Conservation (phyloP, 805 yeast species). For the Starmerella potacharoeniae region DNA sequence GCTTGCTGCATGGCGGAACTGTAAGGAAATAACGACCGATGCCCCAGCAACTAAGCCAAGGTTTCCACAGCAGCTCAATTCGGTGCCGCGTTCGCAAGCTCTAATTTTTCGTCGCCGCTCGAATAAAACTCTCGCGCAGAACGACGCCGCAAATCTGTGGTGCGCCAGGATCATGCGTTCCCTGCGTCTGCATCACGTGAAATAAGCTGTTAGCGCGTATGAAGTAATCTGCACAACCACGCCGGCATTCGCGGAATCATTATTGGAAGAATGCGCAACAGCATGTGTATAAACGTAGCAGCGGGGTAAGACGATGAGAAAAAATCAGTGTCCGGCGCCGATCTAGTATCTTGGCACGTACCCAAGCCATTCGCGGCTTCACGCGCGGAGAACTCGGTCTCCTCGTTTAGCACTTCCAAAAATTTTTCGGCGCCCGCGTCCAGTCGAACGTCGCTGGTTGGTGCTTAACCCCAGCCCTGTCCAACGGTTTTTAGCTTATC, state of each 20-base stretch:
- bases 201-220: background rate
- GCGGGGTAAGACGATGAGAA: no score
- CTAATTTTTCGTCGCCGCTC: no score
- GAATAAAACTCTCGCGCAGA: background rate
- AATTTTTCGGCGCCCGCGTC: no score
- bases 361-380: no score
- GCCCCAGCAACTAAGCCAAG: background rate
- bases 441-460: background rate
- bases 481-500: slow-evolving; percentile 6
- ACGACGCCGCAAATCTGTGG: background rate
- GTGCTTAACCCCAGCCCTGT: background rate
- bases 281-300: background rate
- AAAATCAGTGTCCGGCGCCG: no score
- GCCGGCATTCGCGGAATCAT: background rate
- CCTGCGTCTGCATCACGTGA: background rate
- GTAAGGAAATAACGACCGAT: no score
- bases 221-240: background rate
- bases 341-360: no score
- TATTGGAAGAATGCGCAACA: background rate
- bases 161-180: background rate
- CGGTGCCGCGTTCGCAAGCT: background rate
- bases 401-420: no score
- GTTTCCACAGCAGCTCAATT: background rate
- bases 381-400: no score
- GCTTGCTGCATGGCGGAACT: background rate